A percentile compares a stretch with the other conserved stretches of the same genome.
These are phyloP conservation scores for Macrolepiota fuliginosa DNA, from an alignment of 768 basidiomycete species.

Conservation along the genomic window DNA sequence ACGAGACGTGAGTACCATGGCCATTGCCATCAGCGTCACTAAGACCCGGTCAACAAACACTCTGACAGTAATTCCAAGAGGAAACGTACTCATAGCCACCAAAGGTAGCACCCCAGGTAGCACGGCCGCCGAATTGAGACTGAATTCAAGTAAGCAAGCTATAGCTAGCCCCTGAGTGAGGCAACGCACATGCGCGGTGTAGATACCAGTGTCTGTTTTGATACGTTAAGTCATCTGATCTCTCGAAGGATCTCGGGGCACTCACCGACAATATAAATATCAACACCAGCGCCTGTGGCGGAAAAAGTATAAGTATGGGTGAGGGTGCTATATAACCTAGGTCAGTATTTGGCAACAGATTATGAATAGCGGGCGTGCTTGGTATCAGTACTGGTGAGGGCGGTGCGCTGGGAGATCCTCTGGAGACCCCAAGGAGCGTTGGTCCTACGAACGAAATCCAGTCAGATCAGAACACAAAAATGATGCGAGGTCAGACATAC, in stretches of 20 bases:
- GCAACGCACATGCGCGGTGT: background rate
- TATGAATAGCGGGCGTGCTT: background rate
- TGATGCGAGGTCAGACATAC: constrained; percentile 11
- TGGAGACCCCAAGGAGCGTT: constrained; percentile 33
- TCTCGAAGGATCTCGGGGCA: background rate
- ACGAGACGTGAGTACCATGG: background rate
- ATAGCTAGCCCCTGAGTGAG: background rate
- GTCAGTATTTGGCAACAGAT: background rate
- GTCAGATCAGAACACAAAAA: background rate
- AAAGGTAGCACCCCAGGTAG: constrained; percentile 20
- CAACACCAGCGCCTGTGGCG: constrained; percentile 18
- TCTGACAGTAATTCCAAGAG: background rate
- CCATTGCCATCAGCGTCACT: background rate
- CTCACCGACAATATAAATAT: constrained; percentile 23
- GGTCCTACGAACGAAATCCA: constrained; percentile 16
- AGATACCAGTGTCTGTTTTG: constrained; percentile 10
- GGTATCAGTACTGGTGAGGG: constrained; percentile 14
- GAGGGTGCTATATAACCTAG: background rate
- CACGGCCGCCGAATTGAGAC: constrained; percentile 21
- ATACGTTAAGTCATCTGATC: background rate
- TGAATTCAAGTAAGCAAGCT: background rate
- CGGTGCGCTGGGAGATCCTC: constrained; percentile 21
- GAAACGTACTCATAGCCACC: background rate
- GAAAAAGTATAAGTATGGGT: constrained; percentile 14
- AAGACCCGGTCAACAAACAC: background rate